Base-by-base conservation (phyloP, 441 rosid species). In the Erodium chrysanthum region DNA sequence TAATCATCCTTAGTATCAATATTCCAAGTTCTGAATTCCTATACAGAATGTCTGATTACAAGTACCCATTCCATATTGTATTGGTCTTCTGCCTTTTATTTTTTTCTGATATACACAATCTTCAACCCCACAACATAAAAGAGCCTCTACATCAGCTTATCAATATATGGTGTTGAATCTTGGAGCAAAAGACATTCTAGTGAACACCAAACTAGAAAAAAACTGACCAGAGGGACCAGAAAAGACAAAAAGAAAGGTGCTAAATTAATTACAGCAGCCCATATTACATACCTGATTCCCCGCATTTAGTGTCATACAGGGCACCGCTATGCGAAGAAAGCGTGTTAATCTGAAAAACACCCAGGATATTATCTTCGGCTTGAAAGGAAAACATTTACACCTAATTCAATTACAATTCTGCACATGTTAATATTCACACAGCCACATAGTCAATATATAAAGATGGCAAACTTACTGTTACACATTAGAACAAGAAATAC, bases 321-420 rank as follows among this genome's bases (percentile, higher is more conserved):
- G 56, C 56, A 48, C 56, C 58, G 17, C 58, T 15, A 17, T 50
- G 60, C 60, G 23, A 52, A 52, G 60, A 5, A 18, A 52, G 22
- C 60, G 18, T 52, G 22, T 52, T 52, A 52, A 15, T 50, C 58
- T 50, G 58, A 50, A 50, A 52, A 7, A 52, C 9, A 17, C 60
- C 60, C 60, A 35, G 40, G 40, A 50, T 52, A 52, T 6, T 25
- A 52, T 17, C 60, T 52, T 52, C 60, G 7, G 60, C 60, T 52
- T 52, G 60, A 52, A 52, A 52, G 58, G 8, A 20, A 6, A 52
- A 52, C 23, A 52, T 14, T 52, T 52, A 52, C 23, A 52, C 23
- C 40, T 52, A 52, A 9, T 52, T 52, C 60, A 52, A 52, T 50
- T 17, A 50, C 58, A 42, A 42, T 42, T 42, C 48, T 42, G 48